Evolutionary conservation across 1,139 yeast species (phyloP), one percentile per base, ranked within the genome.

Genomic region (Zygosaccharomyces sapae): DNA sequence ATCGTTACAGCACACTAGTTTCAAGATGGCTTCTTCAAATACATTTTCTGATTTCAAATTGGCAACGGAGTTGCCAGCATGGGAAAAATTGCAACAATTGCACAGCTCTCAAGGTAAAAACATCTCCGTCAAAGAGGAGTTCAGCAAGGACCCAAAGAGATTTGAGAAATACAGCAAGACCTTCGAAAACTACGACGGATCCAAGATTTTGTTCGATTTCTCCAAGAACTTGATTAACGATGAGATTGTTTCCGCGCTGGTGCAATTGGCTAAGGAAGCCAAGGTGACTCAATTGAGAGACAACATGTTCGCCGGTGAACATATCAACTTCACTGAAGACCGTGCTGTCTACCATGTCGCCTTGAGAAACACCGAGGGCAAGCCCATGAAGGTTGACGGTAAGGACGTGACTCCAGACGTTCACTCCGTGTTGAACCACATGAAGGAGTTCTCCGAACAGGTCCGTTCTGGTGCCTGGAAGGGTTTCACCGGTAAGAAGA

Each of bases 291-390:
- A 76, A 52, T 81, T 92, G 68, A 83, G 98, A 69, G 94, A 90
- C 62, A 87, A 79, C 51, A 82, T 92, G 88, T 92, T 92, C 68
- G 79, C 79, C 30, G 98, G 98, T 67, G 87, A 83, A 51, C 89
- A 88, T 73, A 89, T 92, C 76, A 92, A 92, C 77, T 79, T 81
- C 72, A 92, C 98, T 53, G 98, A 92, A 73, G 86, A 81, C 70
- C 83, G 98, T 70, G 97, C 98, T 33, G 98, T 92, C 47, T 92
- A 78, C 78, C 98, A 92, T 73, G 88, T 82, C 61, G 98, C 97
- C 34, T 80, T 92, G 62, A 86, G 98, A 78, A 92, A 94, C 80
- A 85, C 90, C 70, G 74, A 90, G 52, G 71, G 81, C 73, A 83
- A 79, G 72, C 78, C 80, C 54, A 84, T 92, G 95, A 70, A 70